Evolutionary conservation across 495 filamentous ascomycete genomes (phyloP).

Genomic region (Lophium mytilinum): DNA sequence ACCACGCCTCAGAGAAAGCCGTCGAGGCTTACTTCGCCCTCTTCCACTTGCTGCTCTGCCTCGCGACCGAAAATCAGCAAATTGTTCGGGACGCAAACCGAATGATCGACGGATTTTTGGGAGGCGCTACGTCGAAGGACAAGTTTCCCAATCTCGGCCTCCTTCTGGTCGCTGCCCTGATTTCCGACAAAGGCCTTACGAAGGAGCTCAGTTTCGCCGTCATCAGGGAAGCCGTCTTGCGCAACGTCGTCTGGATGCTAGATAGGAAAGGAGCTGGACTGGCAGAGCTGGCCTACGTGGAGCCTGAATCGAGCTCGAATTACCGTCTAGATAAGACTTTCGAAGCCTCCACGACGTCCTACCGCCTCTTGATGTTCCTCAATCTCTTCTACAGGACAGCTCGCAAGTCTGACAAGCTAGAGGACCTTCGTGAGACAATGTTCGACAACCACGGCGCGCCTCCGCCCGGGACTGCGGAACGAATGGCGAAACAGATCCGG

Average conservation of each 20-base stretch:
- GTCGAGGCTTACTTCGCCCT: slow-evolving; percentile 48
- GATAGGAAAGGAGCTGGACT: slow-evolving; percentile 34
- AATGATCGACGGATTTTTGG: slow-evolving; percentile 32
- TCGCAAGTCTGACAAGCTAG: slow-evolving; percentile 34
- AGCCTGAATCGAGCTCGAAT: slow-evolving; percentile 33
- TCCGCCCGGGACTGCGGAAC: slow-evolving; percentile 35
- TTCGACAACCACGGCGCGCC: slow-evolving; percentile 44
- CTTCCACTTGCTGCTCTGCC: slow-evolving; percentile 44
- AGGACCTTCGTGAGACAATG: slow-evolving; percentile 36
- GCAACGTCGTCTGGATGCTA: slow-evolving; percentile 48
- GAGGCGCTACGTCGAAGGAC: slow-evolving; percentile 35
- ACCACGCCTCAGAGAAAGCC: slow-evolving; percentile 44
- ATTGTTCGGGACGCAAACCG: slow-evolving; percentile 22
- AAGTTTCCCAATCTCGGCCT: slow-evolving; percentile 43
- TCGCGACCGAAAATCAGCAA: slow-evolving; percentile 16
- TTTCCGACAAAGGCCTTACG: slow-evolving; percentile 39
- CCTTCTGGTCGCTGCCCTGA: slow-evolving; percentile 40
- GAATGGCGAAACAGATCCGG: slow-evolving; percentile 37
- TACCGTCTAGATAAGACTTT: slow-evolving; percentile 45
- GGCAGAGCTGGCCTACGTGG: slow-evolving; percentile 42
- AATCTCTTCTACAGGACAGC: slow-evolving; percentile 42
- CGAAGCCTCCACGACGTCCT: slow-evolving; percentile 40
- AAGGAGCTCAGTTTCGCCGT: slow-evolving; percentile 36
- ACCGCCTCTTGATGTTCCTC: slow-evolving; percentile 46
- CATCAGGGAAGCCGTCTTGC: slow-evolving; percentile 41